phyloP scores from a whole-genome alignment of 257 asterid species.

The Salvia rosmarinus region DNA sequence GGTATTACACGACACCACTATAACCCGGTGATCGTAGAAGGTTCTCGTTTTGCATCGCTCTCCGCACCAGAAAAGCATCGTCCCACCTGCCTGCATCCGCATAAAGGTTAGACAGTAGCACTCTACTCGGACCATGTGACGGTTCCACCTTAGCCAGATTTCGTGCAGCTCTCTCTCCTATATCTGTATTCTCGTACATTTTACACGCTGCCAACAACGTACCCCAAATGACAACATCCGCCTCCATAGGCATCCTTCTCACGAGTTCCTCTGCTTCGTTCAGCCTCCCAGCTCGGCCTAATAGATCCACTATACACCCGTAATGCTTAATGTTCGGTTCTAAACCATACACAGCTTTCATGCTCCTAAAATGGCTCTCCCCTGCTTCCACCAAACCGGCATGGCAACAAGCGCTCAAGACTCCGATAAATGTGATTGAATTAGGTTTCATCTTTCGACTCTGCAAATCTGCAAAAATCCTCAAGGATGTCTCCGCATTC shows the following conservation, averaged over 20 bases:
- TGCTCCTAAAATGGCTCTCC: conserved; percentile 65
- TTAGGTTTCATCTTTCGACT: conserved; percentile 51
- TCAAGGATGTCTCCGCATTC: conserved; percentile 61
- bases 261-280: conserved; percentile 75
- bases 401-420: conserved; percentile 88
- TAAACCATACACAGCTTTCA: conserved; percentile 52
- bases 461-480: conserved; percentile 65
- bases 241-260: conserved; percentile 77
- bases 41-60: conserved; percentile 48
- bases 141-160: conserved; percentile 76
- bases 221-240: conserved; percentile 85
- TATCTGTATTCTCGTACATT: conserved; percentile 65
- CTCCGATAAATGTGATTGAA: conserved; percentile 80
- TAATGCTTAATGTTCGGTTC: conserved; percentile 86
- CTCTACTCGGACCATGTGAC: conserved; percentile 87
- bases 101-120: conserved; percentile 70
- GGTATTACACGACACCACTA: conserved; percentile 60
- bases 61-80: conserved; percentile 69
- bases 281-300: conserved; percentile 81
- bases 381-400: conserved; percentile 88
- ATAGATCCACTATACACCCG: conserved; percentile 92
- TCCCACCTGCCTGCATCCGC: conserved; percentile 85
- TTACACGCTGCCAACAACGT: conserved; percentile 76
- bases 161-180: conserved; percentile 76
- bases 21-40: conserved; percentile 73